These are phyloP conservation scores for Penicillium sp. DNA, from an alignment of 2,329 filamentous ascomycete genomes.

Conservation along the genomic window DNA sequence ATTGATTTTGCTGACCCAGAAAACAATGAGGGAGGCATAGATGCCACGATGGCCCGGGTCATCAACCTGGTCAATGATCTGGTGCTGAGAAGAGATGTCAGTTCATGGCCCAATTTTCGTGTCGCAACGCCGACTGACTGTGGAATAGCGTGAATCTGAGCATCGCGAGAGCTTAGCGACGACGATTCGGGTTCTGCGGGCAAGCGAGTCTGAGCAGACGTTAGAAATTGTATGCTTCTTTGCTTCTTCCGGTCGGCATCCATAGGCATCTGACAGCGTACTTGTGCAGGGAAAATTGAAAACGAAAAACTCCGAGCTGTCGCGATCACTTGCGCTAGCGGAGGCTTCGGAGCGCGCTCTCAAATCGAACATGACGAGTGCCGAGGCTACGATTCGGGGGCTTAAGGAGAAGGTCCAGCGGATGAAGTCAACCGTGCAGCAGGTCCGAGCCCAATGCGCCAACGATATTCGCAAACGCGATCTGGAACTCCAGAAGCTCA, in stretches of 20 bases:
- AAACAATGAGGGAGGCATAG: slow-evolving; percentile 53
- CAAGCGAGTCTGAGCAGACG: slow-evolving; percentile 67
- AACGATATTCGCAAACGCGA: slow-evolving; percentile 90
- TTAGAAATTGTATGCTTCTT: slow-evolving; percentile 54
- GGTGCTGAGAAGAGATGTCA: slow-evolving; percentile 80
- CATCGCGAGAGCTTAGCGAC: slow-evolving; percentile 76
- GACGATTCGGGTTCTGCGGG: slow-evolving; percentile 68
- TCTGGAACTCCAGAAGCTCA: slow-evolving; percentile 78
- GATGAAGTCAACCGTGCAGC: slow-evolving; percentile 71
- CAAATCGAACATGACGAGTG: slow-evolving; percentile 63
- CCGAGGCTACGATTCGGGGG: slow-evolving; percentile 67
- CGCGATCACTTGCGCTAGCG: slow-evolving; percentile 51
- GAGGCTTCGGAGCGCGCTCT: slow-evolving; percentile 67
- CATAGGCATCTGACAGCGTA: neutral
- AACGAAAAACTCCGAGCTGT: slow-evolving; percentile 50
- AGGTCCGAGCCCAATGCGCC: slow-evolving; percentile 78
- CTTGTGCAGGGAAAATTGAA: slow-evolving; percentile 47
- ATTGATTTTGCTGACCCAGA: slow-evolving; percentile 76
- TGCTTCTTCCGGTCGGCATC: neutral
- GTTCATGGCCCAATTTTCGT: slow-evolving; percentile 26
- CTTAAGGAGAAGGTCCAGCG: slow-evolving; percentile 78
- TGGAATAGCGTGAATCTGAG: slow-evolving; percentile 70
- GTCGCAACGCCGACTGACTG: slow-evolving; percentile 8
- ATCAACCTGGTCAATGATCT: slow-evolving; percentile 94
- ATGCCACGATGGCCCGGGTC: slow-evolving; percentile 72